Conservation (phyloP, 1,139 yeast genomes). For the Debaryomyces subglobosus region DNA sequence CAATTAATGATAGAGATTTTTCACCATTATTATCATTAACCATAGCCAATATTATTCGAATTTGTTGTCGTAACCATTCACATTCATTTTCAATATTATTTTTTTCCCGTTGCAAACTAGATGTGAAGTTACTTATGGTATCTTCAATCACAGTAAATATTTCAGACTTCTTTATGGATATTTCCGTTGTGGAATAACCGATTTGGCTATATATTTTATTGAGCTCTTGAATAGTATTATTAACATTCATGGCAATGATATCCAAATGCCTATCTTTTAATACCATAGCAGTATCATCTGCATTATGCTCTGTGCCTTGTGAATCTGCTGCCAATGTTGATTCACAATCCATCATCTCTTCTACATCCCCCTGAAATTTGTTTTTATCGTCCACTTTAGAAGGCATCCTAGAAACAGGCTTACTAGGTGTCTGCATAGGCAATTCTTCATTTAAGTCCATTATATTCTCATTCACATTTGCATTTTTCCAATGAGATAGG, state of each 20-base stretch:
- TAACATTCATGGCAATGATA: conserved; percentile 32
- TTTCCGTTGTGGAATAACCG: conserved; percentile 42
- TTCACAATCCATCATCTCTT: conserved; percentile 11
- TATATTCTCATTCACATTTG: not conserved
- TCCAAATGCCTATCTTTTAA: conserved; percentile 24
- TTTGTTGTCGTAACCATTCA: conserved; percentile 52
- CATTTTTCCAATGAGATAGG: not conserved
- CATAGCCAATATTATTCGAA: conserved; percentile 44
- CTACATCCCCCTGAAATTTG: not conserved
- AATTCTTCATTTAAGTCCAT: conserved; percentile 9
- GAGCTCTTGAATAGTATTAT: conserved; percentile 38
- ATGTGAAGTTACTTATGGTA: conserved; percentile 39
- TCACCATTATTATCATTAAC: conserved; percentile 41
- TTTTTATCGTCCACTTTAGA: not conserved
- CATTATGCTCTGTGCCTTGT: conserved; percentile 1
- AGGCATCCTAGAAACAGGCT: not conserved
- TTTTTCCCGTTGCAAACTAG: conserved; percentile 40
- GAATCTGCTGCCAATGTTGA: conserved; percentile 9
- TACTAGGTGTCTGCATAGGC: conserved; percentile 8
- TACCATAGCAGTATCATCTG: not conserved
- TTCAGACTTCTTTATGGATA: conserved; percentile 38
- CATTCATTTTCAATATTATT: conserved; percentile 45
- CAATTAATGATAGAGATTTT: conserved; percentile 24
- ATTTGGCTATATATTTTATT: conserved; percentile 38
- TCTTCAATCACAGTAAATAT: conserved; percentile 45